A percentile compares a stretch with the other conserved stretches of the same genome.
phyloP scores from a whole-genome alignment of 192 early-diverging fungal species.

The Ambispora gerdemannii region DNA sequence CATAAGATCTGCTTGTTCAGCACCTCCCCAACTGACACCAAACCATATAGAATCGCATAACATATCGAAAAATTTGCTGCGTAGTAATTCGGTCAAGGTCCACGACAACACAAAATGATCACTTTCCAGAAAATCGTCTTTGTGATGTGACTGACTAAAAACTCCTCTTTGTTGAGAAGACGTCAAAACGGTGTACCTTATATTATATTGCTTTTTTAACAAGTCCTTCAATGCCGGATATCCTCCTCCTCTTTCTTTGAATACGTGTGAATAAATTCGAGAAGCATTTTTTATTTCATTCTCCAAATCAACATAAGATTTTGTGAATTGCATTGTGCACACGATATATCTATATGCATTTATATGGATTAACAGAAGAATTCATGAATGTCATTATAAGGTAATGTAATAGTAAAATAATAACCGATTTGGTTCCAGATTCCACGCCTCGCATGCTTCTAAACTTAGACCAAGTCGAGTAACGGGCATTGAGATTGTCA shows the following conservation, averaged over 20 bases:
- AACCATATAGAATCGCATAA: conserved; percentile 38
- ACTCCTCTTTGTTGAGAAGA: conserved; percentile 18
- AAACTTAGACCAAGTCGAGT: conserved; percentile 28
- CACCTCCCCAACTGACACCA: conserved; percentile 32
- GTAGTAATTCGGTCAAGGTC: conserved; percentile 38
- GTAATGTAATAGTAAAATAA: neutral
- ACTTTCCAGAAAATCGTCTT: conserved; percentile 25
- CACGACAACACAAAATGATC: conserved; percentile 43
- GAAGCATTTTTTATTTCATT: conserved; percentile 2
- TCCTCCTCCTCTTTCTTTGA: conserved; percentile 5
- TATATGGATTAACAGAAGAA: neutral
- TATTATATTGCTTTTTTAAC: conserved; percentile 23
- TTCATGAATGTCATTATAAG: neutral
- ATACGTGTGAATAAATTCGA: neutral
- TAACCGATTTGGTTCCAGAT: conserved; percentile 27
- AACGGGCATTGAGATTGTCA: conserved; percentile 29
- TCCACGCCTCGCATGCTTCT: conserved; percentile 33
- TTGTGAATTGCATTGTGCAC: conserved; percentile 35
- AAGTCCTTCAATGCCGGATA: conserved; percentile 21
- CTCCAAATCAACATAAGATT: conserved; percentile 30
- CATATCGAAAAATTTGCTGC: conserved; percentile 35
- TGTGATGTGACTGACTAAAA: conserved; percentile 25
- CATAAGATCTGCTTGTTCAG: conserved; percentile 28
- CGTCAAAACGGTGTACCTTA: conserved; percentile 26
- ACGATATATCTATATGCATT: conserved; percentile 26